Base-by-base conservation (phyloP, 768 basidiomycete genomes). In the Pisolithus orientalis region DNA sequence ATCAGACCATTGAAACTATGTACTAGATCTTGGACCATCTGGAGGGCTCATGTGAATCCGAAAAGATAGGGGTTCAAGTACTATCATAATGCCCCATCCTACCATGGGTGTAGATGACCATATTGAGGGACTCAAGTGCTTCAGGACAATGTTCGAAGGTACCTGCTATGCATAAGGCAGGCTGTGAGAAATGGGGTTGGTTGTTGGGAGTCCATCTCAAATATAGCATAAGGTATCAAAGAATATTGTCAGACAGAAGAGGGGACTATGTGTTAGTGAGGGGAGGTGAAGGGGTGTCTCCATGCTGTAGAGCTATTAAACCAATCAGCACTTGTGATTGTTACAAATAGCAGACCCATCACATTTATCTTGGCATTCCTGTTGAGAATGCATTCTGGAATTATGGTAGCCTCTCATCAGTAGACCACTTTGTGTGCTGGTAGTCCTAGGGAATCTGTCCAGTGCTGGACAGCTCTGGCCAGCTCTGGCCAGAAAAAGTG, bases 31-130 rank as follows among this genome's bases (percentile, higher is more conserved):
- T 89, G 86, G 6, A 84, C 70, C 14, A 84, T 86, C 87, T 90
- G 62, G 27, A 29, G 61, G 44, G 28, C 28, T 21, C 38, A 16
- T 53, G 37, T 40, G 1, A 8, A 29, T 50, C 13, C 27, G 21
- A 44, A 11, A 7, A 31, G 50, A 27, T 6, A 16, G 8, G 0
- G 24, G 5, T 43, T 47, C 8, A 44, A 71, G 47, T 50, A 85
- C 85, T 87, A 88, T 88, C 73, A 82, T 82, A 29, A 88, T 57
- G 2, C 86, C 87, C 85, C 87, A 88, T 16, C 80, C 58, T 2
- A 87, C 56, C 87, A 91, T 90, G 49, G 90, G 72, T 27, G 75
- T 53, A 5, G 85, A 86, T 5, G 91, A 70, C 87, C 88, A 90
- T 34, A 91, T 65, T 3, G 87, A 88, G 0, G 88, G 89, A 1